phyloP scores from a whole-genome alignment of 2,329 filamentous ascomycete genomes.

The Aureobasidium sp. region DNA sequence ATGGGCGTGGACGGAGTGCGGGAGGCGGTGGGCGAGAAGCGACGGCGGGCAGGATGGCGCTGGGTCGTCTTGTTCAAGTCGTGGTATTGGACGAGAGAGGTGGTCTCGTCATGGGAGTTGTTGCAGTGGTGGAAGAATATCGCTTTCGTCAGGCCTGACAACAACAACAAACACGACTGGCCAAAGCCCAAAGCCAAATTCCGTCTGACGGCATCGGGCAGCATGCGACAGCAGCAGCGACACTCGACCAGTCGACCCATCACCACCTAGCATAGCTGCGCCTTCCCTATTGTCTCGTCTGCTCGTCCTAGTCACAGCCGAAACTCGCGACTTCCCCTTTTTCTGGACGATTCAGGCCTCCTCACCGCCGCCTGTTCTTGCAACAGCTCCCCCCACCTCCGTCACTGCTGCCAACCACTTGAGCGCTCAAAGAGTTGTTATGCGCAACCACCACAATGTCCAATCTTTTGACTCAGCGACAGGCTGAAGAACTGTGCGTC shows the following conservation, averaged over 20 bases:
- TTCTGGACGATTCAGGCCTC: not conserved
- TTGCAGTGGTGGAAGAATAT: not conserved
- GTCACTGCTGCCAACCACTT: not conserved
- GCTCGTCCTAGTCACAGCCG: not conserved
- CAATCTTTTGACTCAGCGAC: constrained; percentile 65
- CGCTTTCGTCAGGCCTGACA: not conserved
- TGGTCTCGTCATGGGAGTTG: not conserved
- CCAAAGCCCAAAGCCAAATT: constrained; percentile 4
- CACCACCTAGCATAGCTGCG: not conserved
- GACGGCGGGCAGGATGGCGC: not conserved
- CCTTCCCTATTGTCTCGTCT: not conserved
- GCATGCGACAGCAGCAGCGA: not conserved
- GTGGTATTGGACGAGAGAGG: not conserved
- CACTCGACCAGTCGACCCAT: not conserved
- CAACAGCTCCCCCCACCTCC: not conserved
- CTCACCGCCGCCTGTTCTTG: not conserved
- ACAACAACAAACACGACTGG: not conserved
- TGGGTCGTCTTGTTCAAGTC: not conserved
- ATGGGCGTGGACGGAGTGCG: not conserved
- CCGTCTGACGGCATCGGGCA: constrained; percentile 9
- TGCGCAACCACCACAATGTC: constrained; percentile 46
- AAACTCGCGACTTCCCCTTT: constrained; percentile 1
- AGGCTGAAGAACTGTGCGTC: constrained; percentile 81
- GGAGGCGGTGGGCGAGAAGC: not conserved
- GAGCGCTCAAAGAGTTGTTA: not conserved